Evolutionary conservation across 2,329 filamentous ascomycete species (phyloP).

Genomic region (Venturiaceae sp.): DNA sequence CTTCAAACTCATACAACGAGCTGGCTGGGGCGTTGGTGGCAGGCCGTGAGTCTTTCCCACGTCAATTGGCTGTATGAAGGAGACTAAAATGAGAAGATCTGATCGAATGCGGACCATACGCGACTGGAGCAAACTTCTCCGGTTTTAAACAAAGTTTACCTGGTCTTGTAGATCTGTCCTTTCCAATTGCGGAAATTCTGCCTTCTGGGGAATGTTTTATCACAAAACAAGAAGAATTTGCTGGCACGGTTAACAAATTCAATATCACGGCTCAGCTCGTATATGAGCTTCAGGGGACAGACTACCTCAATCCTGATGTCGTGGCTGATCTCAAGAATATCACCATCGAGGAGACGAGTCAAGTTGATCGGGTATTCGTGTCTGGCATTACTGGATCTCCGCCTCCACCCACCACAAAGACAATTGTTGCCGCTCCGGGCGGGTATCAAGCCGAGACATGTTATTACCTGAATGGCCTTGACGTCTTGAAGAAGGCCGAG

Average conservation of each 20-base stretch:
- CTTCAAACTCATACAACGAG: slow-evolving; percentile 24
- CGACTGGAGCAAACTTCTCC: slow-evolving; percentile 31
- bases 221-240: slow-evolving; percentile 32
- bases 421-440: slow-evolving; percentile 16
- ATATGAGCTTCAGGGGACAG: slow-evolving; percentile 29
- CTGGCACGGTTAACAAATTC: slow-evolving; percentile 16
- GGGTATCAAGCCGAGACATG: slow-evolving; percentile 10
- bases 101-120: slow-evolving; percentile 30
- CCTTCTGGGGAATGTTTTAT: slow-evolving; percentile 30
- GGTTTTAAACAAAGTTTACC: slow-evolving; percentile 27
- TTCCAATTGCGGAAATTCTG: slow-evolving; percentile 36
- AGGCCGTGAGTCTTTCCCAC: too few relatives aligned
- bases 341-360: slow-evolving; percentile 6
- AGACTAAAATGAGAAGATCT: too few relatives aligned
- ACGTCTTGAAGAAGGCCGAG: slow-evolving; percentile 21
- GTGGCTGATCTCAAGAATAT: slow-evolving; percentile 18
- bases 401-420: slow-evolving; percentile 2
- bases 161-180: slow-evolving; percentile 23
- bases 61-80: too few relatives aligned
- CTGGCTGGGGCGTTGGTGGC: slow-evolving; percentile 26
- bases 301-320: slow-evolving; percentile 25
- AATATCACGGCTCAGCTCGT: slow-evolving; percentile 18
- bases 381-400: background rate
- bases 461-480: slow-evolving; percentile 16
- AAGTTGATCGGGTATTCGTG: slow-evolving; percentile 14